Evolutionary conservation across 2,329 filamentous ascomycete genomes (phyloP), one percentile per base, ranked within the genome.

Genomic region (Aspergillus sojae): DNA sequence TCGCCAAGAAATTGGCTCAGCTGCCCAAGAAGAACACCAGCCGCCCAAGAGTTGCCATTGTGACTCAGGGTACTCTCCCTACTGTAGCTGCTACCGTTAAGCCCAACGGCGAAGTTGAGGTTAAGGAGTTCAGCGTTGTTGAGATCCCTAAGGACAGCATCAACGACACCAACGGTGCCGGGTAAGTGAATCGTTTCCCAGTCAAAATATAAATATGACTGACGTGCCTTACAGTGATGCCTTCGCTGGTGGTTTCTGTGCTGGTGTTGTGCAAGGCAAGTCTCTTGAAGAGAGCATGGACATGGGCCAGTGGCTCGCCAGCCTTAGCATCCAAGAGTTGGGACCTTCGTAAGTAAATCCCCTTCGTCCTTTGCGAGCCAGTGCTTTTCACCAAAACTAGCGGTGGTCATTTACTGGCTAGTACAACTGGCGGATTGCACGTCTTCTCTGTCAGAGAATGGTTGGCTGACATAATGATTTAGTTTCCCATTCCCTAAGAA

Each of bases 301-400:
- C 79, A 92, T 95, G 86, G 95, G 95, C 68, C 94, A 97, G 82
- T 99, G 95, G 95, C 87, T 99, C 70, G 95, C 95, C 57, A 90
- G 91, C 75, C 85, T 97, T 74, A 95, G 93, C 85, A 94, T 99
- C 79, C 90, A 94, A 83, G 94, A 98, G 83, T 85, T 97, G 72
- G 95, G 95, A 73, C 94, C 94, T 81, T 95, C 93, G 91, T 98
- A 90, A 86, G 91, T 91, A 62, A 68, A 46, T 57, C 62, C 43
- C 5, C 55, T 48, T 23, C 19, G 45, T 19, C 16, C 12, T 57
- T 45, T 12, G 45, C 23, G 21, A 39, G 14, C 52, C 21, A 41
- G 5, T 41, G n/a, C 34, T 19, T 28, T 26, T 14, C 12, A 19
- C 14, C 52, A 53, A 34, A 5, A 34, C 32, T 23, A 19, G 52